Conservation (phyloP, 2,329 filamentous ascomycete genomes). For the Bipolaris gigantea region DNA sequence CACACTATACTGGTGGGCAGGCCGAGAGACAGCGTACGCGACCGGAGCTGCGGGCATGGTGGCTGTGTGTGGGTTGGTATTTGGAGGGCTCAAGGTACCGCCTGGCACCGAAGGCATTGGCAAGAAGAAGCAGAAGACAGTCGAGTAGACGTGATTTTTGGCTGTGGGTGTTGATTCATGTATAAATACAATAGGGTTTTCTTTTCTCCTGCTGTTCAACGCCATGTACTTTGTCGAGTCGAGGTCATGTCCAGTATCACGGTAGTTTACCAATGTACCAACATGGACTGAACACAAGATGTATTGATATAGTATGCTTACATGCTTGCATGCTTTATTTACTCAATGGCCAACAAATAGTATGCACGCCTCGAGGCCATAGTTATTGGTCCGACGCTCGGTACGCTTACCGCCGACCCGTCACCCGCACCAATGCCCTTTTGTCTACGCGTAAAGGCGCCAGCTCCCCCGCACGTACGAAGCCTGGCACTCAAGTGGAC, state of each 20-base stretch:
- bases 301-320: too few species aligned
- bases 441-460: background rate
- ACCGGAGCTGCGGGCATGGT: slow-evolving; percentile 81
- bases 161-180: background rate
- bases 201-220: background rate
- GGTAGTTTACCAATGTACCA: too few species aligned
- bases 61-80: slow-evolving; percentile 69
- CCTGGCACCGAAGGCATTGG: slow-evolving; percentile 41
- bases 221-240: background rate
- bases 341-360: too few species aligned
- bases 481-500: slow-evolving; percentile 17
- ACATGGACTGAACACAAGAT: too few species aligned
- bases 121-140: slow-evolving; percentile 27
- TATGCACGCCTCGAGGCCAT: too few species aligned
- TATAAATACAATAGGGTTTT: background rate
- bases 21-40: slow-evolving; percentile 79
- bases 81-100: slow-evolving; percentile 71
- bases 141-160: background rate
- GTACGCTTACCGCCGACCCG: background rate
- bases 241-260: too few species aligned
- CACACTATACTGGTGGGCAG: slow-evolving; percentile 97
- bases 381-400: background rate
- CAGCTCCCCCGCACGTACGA: slow-evolving; percentile 18
- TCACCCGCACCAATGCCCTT: background rate
- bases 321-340: too few species aligned